These are phyloP conservation scores for Sclerotinia minor DNA, from an alignment of 2,329 filamentous ascomycete genomes.

Conservation along the genomic window DNA sequence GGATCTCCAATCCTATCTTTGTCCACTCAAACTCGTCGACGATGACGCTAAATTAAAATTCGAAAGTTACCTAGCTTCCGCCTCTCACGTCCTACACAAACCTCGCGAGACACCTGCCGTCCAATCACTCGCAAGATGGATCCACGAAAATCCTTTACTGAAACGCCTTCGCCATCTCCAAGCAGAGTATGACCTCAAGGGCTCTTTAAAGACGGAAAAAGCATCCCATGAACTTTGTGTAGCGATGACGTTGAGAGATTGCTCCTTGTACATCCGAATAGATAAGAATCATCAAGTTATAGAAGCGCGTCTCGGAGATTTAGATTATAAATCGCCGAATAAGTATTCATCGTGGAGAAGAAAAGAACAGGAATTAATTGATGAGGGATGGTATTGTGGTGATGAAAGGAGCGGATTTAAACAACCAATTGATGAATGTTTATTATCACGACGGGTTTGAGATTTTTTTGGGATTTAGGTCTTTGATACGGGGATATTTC, in stretches of 20 bases:
- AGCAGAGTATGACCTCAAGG: constrained; percentile 39
- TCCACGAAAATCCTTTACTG: constrained; percentile 38
- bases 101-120: constrained; percentile 7
- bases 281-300: constrained; percentile 42
- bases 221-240: constrained; percentile 55
- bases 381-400: constrained; percentile 66
- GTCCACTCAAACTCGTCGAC: constrained; percentile 64
- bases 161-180: constrained; percentile 48
- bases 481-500: too few species aligned
- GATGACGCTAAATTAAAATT: constrained; percentile 49
- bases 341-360: constrained; percentile 70
- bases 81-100: constrained; percentile 40
- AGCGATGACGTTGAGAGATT: constrained; percentile 80
- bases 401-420: constrained; percentile 37
- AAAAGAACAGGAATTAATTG: constrained; percentile 62
- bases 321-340: constrained; percentile 71
- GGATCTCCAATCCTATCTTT: constrained; percentile 46
- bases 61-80: constrained; percentile 36
- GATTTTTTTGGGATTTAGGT: too few species aligned
- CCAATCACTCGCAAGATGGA: constrained; percentile 42
- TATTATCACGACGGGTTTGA: background rate
- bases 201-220: constrained; percentile 38
- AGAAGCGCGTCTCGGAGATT: constrained; percentile 67
- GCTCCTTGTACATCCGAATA: constrained; percentile 70
- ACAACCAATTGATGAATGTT: constrained; percentile 26